phyloP scores from a whole-genome alignment of 768 basidiomycete species.

The Lactifluus echinatus region DNA sequence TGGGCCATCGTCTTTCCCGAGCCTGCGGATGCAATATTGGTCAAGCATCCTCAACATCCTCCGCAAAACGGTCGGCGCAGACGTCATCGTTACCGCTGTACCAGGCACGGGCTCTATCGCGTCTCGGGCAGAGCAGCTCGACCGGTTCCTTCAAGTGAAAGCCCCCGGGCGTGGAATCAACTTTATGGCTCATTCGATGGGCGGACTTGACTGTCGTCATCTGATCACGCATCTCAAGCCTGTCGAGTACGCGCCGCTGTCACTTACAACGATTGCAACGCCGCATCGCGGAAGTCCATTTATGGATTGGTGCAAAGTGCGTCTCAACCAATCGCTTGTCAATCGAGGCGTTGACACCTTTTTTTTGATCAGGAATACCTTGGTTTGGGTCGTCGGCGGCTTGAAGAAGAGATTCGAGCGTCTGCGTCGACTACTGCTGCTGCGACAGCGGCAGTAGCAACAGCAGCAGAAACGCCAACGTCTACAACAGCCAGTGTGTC shows the following conservation, averaged over 20 bases:
- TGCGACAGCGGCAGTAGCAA: not conserved
- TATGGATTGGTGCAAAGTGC: conserved; percentile 96
- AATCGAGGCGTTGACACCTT: not conserved
- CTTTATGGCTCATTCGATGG: conserved; percentile 96
- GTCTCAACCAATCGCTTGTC: conserved; percentile 25
- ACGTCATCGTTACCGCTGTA: conserved; percentile 93
- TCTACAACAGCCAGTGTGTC: not conserved
- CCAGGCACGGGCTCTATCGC: conserved; percentile 88
- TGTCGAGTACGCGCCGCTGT: conserved; percentile 73
- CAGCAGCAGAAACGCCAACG: not conserved
- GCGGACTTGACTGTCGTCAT: conserved; percentile 90
- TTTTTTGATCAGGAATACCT: conserved; percentile 60
- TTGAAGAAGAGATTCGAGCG: not conserved
- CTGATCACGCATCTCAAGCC: conserved; percentile 83
- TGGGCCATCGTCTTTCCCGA: conserved; percentile 54
- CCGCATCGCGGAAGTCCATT: conserved; percentile 96
- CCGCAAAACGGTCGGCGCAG: conserved; percentile 73
- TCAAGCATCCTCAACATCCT: conserved; percentile 76
- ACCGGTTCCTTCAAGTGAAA: conserved; percentile 57
- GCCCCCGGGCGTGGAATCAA: conserved; percentile 78
- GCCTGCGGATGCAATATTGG: conserved; percentile 91
- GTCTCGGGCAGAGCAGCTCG: conserved; percentile 67
- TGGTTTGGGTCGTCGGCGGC: conserved; percentile 55
- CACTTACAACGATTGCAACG: conserved; percentile 82
- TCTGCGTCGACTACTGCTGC: not conserved